Conservation (phyloP, 805 yeast species). For the Candida nonsorbophila region DNA sequence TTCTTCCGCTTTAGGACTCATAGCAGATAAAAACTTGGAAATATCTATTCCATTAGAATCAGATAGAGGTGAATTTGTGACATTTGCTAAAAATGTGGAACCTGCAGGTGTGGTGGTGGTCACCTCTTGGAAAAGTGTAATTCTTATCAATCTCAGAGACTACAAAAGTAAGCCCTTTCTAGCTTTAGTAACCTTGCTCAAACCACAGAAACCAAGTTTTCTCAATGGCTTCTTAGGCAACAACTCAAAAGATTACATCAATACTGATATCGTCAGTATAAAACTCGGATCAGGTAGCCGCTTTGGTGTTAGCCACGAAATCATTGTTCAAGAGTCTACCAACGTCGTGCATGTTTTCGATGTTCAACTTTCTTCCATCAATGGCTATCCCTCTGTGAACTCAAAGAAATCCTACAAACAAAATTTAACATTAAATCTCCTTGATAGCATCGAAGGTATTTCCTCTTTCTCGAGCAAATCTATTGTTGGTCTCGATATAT, state of each 20-base stretch:
- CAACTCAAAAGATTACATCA: conserved; percentile 5
- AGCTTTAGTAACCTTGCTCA: conserved; percentile 26
- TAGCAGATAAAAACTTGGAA: conserved; percentile 40
- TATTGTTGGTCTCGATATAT: conserved; percentile 59
- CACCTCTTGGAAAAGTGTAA: conserved; percentile 64
- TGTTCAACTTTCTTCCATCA: conserved; percentile 22
- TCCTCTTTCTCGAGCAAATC: conserved; percentile 41
- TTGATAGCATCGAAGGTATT: conserved; percentile 35
- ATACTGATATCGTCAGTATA: conserved; percentile 53
- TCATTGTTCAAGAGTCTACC: conserved; percentile 41
- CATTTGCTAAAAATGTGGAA: conserved; percentile 53
- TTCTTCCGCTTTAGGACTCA: conserved; percentile 60
- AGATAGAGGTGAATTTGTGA: conserved; percentile 48
- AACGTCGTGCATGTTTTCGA: conserved; percentile 32
- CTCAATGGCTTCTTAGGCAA: conserved; percentile 6
- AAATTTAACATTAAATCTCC: conserved; percentile 21
- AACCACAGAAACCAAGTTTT: conserved; percentile 10
- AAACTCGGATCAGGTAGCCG: conserved; percentile 48
- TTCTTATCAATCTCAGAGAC: conserved; percentile 61
- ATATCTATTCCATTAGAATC: conserved; percentile 33
- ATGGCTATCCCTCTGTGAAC: conserved; percentile 22
- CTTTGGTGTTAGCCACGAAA: conserved; percentile 40
- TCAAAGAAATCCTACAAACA: conserved; percentile 23
- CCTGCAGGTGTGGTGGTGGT: conserved; percentile 72
- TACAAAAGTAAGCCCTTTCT: conserved; percentile 56